Evolutionary conservation across 495 filamentous ascomycete genomes (phyloP).

Genomic region (Gamarada debralockiae): DNA sequence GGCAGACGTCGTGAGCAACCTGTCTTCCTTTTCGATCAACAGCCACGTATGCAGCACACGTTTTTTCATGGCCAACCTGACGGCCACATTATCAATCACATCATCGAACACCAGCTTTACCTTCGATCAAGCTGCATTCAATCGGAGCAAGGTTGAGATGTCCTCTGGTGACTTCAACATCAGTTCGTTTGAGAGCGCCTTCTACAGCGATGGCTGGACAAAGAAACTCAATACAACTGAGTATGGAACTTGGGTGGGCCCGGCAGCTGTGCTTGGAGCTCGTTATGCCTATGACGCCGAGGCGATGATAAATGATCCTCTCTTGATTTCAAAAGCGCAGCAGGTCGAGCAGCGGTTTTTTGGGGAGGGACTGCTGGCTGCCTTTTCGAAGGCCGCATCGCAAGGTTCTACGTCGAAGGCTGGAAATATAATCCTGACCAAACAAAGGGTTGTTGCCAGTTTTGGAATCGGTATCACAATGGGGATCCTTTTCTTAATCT

Average conservation of each 20-base stretch:
- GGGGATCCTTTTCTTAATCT: slow-evolving; percentile 9
- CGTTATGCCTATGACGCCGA: slow-evolving; percentile 27
- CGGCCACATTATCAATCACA: slow-evolving; percentile 17
- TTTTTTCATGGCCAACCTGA: slow-evolving; percentile 23
- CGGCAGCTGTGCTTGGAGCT: slow-evolving; percentile 20
- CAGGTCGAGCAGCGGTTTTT: slow-evolving; percentile 34
- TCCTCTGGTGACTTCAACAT: slow-evolving; percentile 6
- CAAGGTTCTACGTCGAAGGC: background rate
- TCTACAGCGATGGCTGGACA: slow-evolving; percentile 16
- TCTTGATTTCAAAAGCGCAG: slow-evolving; percentile 16
- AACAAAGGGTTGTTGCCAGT: slow-evolving; percentile 20
- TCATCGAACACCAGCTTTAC: slow-evolving; percentile 22
- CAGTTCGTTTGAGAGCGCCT: slow-evolving; percentile 17
- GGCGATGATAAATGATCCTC: slow-evolving; percentile 16
- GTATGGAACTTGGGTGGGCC: slow-evolving; percentile 14
- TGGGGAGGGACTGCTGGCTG: slow-evolving; percentile 31
- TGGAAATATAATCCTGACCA: slow-evolving; percentile 1
- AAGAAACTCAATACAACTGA: slow-evolving; percentile 14
- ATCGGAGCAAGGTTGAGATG: slow-evolving; percentile 6
- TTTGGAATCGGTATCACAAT: slow-evolving; percentile 20
- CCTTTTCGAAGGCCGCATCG: slow-evolving; percentile 8
- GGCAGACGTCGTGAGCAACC: no score
- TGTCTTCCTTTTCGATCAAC: no score
- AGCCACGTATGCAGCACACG: no score
- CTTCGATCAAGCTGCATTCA: slow-evolving; percentile 25